Percentiles rank a stretch among this genome's conserved stretches.
Conservation (phyloP, 2,329 filamentous ascomycete species). For the Coniochaeta prunicola region DNA sequence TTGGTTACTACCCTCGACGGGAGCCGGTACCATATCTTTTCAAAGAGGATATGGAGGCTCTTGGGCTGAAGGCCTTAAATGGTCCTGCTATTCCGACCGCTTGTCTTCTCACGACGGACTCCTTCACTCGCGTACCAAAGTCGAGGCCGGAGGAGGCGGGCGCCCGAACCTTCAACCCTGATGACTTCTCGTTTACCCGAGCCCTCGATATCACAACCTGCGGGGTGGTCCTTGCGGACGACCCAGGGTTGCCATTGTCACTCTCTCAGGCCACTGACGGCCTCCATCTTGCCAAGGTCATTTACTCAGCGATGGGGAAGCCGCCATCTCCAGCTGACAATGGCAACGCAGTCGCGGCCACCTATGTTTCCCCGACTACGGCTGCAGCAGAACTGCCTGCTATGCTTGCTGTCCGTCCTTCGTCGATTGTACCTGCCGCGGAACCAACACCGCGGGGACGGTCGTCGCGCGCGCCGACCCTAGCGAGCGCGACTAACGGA, state of each 20-base stretch:
- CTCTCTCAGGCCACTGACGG: neutral
- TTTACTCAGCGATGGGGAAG: neutral
- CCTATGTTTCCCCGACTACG: neutral
- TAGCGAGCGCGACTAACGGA: neutral
- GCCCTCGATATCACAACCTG: slow-evolving; percentile 41
- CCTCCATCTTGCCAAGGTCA: neutral
- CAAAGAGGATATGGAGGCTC: slow-evolving; percentile 39
- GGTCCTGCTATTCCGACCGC: slow-evolving; percentile 27
- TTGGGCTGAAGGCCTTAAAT: slow-evolving; percentile 35
- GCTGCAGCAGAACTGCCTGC: neutral
- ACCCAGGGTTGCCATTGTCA: slow-evolving; percentile 30
- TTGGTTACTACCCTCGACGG: slow-evolving; percentile 26
- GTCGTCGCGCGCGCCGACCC: neutral
- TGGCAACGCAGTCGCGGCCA: neutral
- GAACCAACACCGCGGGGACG: neutral
- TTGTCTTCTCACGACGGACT: slow-evolving; percentile 29
- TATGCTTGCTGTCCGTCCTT: neutral
- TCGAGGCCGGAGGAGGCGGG: slow-evolving; percentile 16
- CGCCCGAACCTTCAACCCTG: slow-evolving; percentile 5
- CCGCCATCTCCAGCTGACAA: neutral
- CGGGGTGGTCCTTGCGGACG: slow-evolving; percentile 38
- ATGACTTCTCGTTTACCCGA: slow-evolving; percentile 29
- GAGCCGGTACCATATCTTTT: slow-evolving; percentile 40
- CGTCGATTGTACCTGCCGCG: neutral
- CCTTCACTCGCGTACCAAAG: slow-evolving; percentile 15